Conservation (phyloP, 495 filamentous ascomycete genomes). For the Mytilinidion resinicola region DNA sequence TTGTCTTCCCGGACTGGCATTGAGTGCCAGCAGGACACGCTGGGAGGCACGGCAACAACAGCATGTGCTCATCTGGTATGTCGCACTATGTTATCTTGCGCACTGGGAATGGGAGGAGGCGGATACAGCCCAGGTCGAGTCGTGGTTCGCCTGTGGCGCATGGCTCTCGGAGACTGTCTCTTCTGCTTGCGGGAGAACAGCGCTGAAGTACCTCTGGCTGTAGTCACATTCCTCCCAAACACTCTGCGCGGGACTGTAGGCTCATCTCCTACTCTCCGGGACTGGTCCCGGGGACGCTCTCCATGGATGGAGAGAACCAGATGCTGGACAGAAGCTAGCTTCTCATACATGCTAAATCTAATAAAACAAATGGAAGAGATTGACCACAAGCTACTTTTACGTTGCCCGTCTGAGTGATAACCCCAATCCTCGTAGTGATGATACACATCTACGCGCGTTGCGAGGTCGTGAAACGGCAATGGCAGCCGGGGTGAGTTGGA, state of each 20-base stretch:
- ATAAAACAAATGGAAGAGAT: constrained; percentile 23
- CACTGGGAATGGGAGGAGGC: constrained; percentile 8
- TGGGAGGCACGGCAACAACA: constrained; percentile 35
- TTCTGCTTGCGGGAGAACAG: constrained; percentile 34
- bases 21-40: constrained; percentile 44
- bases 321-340: constrained; percentile 44
- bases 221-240: constrained; percentile 7
- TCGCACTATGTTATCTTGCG: constrained; percentile 33
- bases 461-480: too few species aligned
- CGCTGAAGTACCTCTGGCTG: constrained; percentile 10
- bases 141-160: constrained; percentile 40
- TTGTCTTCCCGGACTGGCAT: constrained; percentile 38
- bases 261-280: constrained; percentile 48
- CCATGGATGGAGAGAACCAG: constrained; percentile 37
- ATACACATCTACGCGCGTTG: too few species aligned
- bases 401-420: background rate
- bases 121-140: constrained; percentile 16
- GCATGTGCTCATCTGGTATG: constrained; percentile 43
- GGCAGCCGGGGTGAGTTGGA: too few species aligned
- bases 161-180: constrained; percentile 28
- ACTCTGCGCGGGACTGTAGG: constrained; percentile 37
- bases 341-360: constrained; percentile 29
- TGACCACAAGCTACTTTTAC: background rate
- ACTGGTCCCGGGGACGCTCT: constrained; percentile 42
- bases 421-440: too few species aligned